Evolutionary conservation across 768 basidiomycete genomes (phyloP).

Genomic region (Pisolithus albus): DNA sequence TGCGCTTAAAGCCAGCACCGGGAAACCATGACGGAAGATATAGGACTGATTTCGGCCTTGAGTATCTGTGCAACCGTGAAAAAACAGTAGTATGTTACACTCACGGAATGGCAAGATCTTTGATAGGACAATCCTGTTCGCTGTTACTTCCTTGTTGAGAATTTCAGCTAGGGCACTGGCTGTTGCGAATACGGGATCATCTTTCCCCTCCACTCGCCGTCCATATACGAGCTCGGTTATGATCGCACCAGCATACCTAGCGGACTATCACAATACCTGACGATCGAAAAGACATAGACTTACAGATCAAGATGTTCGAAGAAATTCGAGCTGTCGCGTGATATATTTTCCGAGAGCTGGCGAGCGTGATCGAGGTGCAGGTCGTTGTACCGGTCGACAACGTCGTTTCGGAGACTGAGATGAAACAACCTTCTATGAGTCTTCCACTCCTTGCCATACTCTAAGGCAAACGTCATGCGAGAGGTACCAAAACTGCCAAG

Average conservation of each 20-base stretch:
- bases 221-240: constrained; percentile 4
- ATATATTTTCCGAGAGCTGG: background rate
- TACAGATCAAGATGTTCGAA: constrained; percentile 2
- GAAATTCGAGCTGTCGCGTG: background rate
- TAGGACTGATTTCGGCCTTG: constrained; percentile 1
- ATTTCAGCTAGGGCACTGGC: background rate
- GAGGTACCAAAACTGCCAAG: constrained; percentile 1
- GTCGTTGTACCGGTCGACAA: constrained; percentile 2
- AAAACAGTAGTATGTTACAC: background rate
- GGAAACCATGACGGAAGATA: constrained; percentile 11
- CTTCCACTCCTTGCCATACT: constrained; percentile 13
- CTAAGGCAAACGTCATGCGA: constrained; percentile 4
- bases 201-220: background rate
- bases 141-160: background rate
- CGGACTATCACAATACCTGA: background rate
- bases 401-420: constrained; percentile 6
- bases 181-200: constrained; percentile 3
- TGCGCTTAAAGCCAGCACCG: constrained; percentile 6
- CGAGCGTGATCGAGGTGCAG: constrained; percentile 1
- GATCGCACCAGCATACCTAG: background rate
- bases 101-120: constrained; percentile 7
- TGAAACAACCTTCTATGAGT: constrained; percentile 12
- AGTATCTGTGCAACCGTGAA: background rate
- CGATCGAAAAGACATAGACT: background rate
- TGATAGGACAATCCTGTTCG: background rate